Base-by-base conservation (phyloP, 352 stramenopile species). In the Plasmopara viticola region DNA sequence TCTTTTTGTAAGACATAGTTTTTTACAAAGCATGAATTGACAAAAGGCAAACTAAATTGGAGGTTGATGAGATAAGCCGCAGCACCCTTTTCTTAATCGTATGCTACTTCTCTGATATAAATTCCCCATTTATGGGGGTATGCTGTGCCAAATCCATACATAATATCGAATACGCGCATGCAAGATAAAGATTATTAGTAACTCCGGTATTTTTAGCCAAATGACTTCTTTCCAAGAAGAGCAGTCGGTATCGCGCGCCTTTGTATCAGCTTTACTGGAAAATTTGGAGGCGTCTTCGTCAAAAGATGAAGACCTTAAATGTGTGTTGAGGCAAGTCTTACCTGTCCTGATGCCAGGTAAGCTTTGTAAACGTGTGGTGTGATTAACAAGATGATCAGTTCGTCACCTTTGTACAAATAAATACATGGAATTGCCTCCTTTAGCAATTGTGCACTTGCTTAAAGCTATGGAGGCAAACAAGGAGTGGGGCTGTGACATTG, bases 301-400 rank as follows among this genome's bases (percentile, higher is more conserved):
- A 6, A 69, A 67, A 7, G 40, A 51, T 34, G 65, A 69, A 7
- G 70, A 85, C 5, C 34, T 80, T 15, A 68, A 82, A 52, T 72
- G 72, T 40, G 56, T 86, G 29, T 37, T 82, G 44, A 70, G 86
- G 44, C 64, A 80, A 44, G 50, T 88, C 35, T 49, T 88, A 5
- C 78, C 74, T 2, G 62, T 80, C 6, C 58, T 88, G 18, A 64
- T 84, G 10, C 66, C 71, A 65, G 77, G 77, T 86, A 46, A 15
- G 60, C 38, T 28, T n/a, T 60, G 38, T 9, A 18, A 40, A n/a
- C 20, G 33, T 0, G 14, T 29, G 29, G 9, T 40, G 28, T 8
- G 48, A 25, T 17, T 51, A 3, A 25, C 20, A 25, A 25, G 20
- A 25, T 25, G 20, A 25, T 3, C 3, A 25, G 3, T 3, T 3